These are phyloP conservation scores for Apiospora aurea DNA, from an alignment of 2,329 filamentous ascomycete genomes.

Conservation along the genomic window DNA sequence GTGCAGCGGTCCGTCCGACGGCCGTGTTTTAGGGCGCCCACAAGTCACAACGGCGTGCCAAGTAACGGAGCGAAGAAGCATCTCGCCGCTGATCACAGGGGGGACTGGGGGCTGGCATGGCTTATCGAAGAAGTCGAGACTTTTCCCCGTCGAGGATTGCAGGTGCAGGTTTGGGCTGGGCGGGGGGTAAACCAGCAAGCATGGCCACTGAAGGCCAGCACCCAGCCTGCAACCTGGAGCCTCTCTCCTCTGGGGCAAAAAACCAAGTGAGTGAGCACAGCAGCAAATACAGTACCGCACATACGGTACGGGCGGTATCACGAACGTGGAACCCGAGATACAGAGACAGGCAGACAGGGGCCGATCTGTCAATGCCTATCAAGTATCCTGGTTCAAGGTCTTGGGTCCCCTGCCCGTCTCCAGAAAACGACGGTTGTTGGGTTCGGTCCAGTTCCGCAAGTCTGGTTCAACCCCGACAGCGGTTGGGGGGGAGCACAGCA, in stretches of 20 bases:
- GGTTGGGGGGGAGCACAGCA: not conserved
- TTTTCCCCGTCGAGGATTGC: not conserved
- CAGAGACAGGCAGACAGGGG: not conserved
- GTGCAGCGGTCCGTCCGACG: not conserved
- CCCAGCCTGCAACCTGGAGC: not conserved
- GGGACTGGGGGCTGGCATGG: not conserved
- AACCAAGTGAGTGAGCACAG: not conserved
- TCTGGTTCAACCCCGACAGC: slow-evolving; percentile 19
- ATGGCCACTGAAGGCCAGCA: not conserved
- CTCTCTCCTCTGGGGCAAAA: not conserved
- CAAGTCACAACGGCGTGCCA: not conserved
- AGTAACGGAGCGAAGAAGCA: not conserved
- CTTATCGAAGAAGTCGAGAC: not conserved
- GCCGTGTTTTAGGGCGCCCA: not conserved
- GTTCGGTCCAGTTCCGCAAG: slow-evolving; percentile 14
- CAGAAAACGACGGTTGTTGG: slow-evolving; percentile 17
- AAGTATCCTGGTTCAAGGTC: slow-evolving; percentile 5
- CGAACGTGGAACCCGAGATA: slow-evolving; percentile 12
- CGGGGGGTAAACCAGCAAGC: not conserved
- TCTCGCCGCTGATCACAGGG: not conserved
- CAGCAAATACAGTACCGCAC: not conserved
- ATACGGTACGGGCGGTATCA: slow-evolving; percentile 10
- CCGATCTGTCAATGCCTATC: slow-evolving; percentile 13
- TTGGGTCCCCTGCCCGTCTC: not conserved
- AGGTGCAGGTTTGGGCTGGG: not conserved